These are phyloP conservation scores for Choricystis sp. DNA, from an alignment of 139 green algal genomes.

Conservation along the genomic window DNA sequence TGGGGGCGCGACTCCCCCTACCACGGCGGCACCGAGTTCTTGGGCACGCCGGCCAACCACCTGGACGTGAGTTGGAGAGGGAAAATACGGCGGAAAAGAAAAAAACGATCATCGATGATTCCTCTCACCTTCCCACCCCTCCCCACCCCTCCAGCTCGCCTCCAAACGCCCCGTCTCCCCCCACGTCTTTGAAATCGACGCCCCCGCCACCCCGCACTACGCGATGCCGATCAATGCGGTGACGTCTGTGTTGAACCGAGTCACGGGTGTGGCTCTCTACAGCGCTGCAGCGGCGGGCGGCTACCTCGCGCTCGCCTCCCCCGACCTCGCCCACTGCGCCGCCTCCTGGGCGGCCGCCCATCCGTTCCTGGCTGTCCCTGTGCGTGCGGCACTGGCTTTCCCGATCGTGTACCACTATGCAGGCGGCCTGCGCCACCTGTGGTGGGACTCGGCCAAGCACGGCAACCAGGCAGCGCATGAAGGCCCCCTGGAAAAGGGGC, in stretches of 20 bases:
- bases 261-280: constrained; percentile 49
- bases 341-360: constrained; percentile 28
- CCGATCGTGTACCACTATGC: constrained; percentile 84
- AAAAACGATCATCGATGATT: background rate
- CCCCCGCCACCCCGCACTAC: constrained; percentile 55
- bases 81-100: background rate
- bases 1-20: constrained; percentile 68
- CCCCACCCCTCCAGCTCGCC: constrained; percentile 29
- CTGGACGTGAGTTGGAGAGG: constrained; percentile 29
- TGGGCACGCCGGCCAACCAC: constrained; percentile 81
- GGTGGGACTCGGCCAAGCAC: constrained; percentile 67
- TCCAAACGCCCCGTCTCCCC: constrained; percentile 79
- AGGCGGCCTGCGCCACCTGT: constrained; percentile 60
- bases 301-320: constrained; percentile 39
- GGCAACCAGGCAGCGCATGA: constrained; percentile 54
- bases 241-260: constrained; percentile 77
- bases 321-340: constrained; percentile 44
- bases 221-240: constrained; percentile 72
- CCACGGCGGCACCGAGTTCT: constrained; percentile 72
- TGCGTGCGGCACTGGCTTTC: constrained; percentile 56
- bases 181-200: constrained; percentile 74
- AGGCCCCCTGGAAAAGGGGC: constrained; percentile 37
- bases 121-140: too few relatives aligned
- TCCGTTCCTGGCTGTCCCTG: constrained; percentile 45
- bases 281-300: constrained; percentile 28